phyloP scores from a whole-genome alignment of 2,329 filamentous ascomycete species.

The Pseudopyricularia javanii region DNA sequence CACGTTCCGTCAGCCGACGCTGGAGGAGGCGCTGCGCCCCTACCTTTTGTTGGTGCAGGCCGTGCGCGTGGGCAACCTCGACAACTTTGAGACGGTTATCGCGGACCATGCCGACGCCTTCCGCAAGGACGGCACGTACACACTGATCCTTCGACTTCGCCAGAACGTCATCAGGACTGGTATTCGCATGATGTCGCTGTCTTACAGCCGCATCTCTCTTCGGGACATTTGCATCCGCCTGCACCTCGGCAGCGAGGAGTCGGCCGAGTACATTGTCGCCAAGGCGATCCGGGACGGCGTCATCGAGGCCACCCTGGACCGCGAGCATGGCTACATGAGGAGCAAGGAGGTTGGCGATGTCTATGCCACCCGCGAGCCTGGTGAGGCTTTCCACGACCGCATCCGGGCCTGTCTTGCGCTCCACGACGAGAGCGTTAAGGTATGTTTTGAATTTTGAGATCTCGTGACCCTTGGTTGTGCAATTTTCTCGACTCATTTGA shows the following conservation, averaged over 20 bases:
- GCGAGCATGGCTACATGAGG: conserved; percentile 96
- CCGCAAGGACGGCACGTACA: conserved; percentile 89
- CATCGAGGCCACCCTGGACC: conserved; percentile 87
- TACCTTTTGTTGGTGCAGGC: conserved; percentile 93
- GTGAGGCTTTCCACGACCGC: conserved; percentile 94
- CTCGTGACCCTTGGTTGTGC: not conserved
- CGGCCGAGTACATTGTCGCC: conserved; percentile 96
- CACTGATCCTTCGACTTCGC: conserved; percentile 81
- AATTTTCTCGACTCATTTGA: not conserved
- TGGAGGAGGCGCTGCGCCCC: conserved; percentile 79
- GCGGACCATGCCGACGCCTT: conserved; percentile 72
- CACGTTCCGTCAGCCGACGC: conserved; percentile 77
- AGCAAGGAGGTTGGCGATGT: conserved; percentile 94
- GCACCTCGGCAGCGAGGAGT: conserved; percentile 89
- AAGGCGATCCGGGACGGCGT: conserved; percentile 97
- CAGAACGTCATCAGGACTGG: conserved; percentile 99
- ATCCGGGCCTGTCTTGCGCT: conserved; percentile 83
- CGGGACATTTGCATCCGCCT: conserved; percentile 95
- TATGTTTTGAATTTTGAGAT: conserved; percentile 27
- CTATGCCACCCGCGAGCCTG: conserved; percentile 88
- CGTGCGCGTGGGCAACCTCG: conserved; percentile 89
- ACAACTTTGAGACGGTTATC: conserved; percentile 83
- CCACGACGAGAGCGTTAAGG: conserved; percentile 97
- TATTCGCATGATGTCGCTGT: conserved; percentile 97
- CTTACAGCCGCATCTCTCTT: conserved; percentile 92